A percentile compares a stretch with the other conserved stretches of the same genome.
Evolutionary conservation across 2,329 filamentous ascomycete species (phyloP).

Genomic region (Nakataea oryzae): DNA sequence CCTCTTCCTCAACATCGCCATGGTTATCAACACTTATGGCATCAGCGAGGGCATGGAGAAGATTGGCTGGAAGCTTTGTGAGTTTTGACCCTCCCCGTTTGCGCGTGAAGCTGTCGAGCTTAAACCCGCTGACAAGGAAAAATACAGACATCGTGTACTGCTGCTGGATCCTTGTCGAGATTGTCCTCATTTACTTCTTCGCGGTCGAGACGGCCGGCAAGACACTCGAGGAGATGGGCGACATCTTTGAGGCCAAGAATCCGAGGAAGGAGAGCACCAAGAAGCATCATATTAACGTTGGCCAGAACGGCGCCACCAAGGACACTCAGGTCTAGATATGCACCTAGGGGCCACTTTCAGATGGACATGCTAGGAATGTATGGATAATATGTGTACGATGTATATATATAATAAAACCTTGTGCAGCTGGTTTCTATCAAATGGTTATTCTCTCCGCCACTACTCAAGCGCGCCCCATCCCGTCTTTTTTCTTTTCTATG

Average conservation of each 20-base stretch:
- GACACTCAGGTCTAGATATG: not conserved
- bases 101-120: not conserved
- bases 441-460: too few relatives aligned
- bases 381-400: not conserved
- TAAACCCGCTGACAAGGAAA: not conserved
- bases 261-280: conserved; percentile 1
- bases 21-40: conserved; percentile 21
- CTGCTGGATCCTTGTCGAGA: conserved; percentile 21
- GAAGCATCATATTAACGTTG: not conserved
- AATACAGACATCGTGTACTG: conserved; percentile 23
- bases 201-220: conserved; percentile 28
- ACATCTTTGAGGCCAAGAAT: conserved; percentile 22
- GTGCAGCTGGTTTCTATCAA: not conserved
- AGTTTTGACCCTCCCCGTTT: conserved; percentile 12
- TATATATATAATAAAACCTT: not conserved
- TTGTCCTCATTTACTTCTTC: conserved; percentile 8
- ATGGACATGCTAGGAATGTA: not conserved
- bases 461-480: too few relatives aligned
- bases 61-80: conserved; percentile 23
- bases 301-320: not conserved
- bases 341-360: not conserved
- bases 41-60: conserved; percentile 2
- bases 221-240: conserved; percentile 26
- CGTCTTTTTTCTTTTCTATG: too few relatives aligned
- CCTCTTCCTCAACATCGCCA: conserved; percentile 7